Evolutionary conservation across 129 eudicot species (phyloP), one percentile per base, ranked within the genome.

Genomic region (Kitagawia praeruptora): DNA sequence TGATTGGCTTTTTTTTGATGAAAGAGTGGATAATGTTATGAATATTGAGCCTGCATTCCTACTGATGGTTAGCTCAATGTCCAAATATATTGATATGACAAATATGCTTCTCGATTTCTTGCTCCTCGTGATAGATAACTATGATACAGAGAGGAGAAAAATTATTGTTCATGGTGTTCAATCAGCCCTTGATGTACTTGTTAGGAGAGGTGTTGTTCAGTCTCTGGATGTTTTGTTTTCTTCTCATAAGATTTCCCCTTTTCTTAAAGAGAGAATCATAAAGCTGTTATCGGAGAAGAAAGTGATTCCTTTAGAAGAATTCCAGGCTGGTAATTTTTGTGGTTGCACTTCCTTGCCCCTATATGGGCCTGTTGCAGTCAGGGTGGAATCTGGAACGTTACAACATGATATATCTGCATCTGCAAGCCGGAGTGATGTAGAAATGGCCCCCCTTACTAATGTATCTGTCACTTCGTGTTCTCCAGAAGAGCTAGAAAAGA

Each of bases 1-100:
- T 77, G 98, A 93, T 71, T 93, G 93, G 96, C 92, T 93, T 39
- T 93, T 93, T 81, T 93, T 88, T 78, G 84, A 86, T 44, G 96
- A 87, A 42, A 83, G 77, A 28, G 82, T 84, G 67, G 96, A 93
- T 78, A 85, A 83, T 66, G 70, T 90, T 37, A 90, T 93, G 98
- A 88, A 93, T 74, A 84, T 90, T 28, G 98, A 93, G 88, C 98
- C 98, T 49, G 96, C 89, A 2, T 78, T 90, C n/a, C 74, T 93
- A 25, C 75, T 93, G 81, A 87, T 93, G 89, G 84, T 90, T 4
- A 83, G 87, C 84, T 93, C 98, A 42, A 70, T 93, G 25, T 89
- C 93, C 14, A 78, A 76, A 79, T 93, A 90, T 72, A 45, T 87
- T 80, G 92, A 93, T 46, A 80, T 93, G 75, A 93, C 98, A 28